Conservation (phyloP, 345 rosid species). For the Populus nigra region DNA sequence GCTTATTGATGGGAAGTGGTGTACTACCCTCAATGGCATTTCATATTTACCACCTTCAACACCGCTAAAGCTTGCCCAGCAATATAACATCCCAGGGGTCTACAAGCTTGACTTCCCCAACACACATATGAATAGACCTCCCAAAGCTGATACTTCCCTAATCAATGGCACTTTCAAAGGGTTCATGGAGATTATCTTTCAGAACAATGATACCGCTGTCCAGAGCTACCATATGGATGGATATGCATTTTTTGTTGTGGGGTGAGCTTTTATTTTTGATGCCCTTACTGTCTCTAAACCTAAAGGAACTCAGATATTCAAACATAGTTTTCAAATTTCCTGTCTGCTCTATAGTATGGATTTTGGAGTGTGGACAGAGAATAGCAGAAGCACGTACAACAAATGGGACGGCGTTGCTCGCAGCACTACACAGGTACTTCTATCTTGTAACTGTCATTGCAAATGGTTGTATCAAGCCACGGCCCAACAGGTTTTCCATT, state of each 20-base stretch:
- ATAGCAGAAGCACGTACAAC: constrained; percentile 81
- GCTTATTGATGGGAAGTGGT: constrained; percentile 64
- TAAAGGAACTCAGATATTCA: background rate
- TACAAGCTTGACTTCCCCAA: constrained; percentile 92
- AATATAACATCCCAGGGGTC: constrained; percentile 70
- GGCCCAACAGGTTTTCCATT: background rate
- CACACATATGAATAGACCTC: constrained; percentile 65
- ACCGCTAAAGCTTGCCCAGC: constrained; percentile 80
- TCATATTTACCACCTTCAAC: constrained; percentile 82
- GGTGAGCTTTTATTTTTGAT: constrained; percentile 51
- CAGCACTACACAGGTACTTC: constrained; percentile 65
- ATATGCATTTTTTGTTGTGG: constrained; percentile 86
- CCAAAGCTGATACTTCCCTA: constrained; percentile 75
- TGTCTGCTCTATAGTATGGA: constrained; percentile 60
- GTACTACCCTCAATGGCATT: constrained; percentile 70
- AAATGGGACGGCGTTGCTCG: constrained; percentile 95
- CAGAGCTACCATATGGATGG: constrained; percentile 94
- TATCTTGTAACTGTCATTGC: constrained; percentile 10
- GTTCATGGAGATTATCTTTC: constrained; percentile 86
- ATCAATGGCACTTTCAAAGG: constrained; percentile 85
- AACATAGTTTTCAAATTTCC: constrained; percentile 13
- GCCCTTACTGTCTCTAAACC: constrained; percentile 14
- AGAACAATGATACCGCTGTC: constrained; percentile 69
- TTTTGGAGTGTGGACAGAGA: constrained; percentile 89
- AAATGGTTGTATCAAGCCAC: constrained; percentile 2